These are phyloP conservation scores for Candida freyschussii DNA, from an alignment of 1,139 yeast species.

Conservation along the genomic window DNA sequence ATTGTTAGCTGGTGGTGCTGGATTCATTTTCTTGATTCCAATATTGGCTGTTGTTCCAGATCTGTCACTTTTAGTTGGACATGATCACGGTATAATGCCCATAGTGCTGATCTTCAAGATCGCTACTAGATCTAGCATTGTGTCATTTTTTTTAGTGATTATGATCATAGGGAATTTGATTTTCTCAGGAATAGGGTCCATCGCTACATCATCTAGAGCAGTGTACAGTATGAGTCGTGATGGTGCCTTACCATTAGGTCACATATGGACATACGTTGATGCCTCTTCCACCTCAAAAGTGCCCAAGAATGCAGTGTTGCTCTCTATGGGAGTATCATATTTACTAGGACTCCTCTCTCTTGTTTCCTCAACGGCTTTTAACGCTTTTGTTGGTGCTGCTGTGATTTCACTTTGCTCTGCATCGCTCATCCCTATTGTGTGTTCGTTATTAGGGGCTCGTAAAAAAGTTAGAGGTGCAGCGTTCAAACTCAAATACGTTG, in stretches of 20 bases:
- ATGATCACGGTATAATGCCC: constrained; percentile 62
- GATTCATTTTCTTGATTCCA: constrained; percentile 68
- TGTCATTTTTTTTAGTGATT: constrained; percentile 62
- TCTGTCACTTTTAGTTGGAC: constrained; percentile 46
- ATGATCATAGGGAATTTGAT: constrained; percentile 66
- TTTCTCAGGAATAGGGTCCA: constrained; percentile 74
- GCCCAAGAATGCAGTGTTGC: constrained; percentile 67
- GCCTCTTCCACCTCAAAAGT: constrained; percentile 49
- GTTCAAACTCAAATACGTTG: constrained; percentile 59
- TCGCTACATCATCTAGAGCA: constrained; percentile 83
- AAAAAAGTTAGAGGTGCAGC: constrained; percentile 65
- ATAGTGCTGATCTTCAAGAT: constrained; percentile 55
- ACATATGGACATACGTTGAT: constrained; percentile 62
- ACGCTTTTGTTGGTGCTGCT: constrained; percentile 84
- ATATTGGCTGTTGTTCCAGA: constrained; percentile 69
- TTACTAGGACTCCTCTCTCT: constrained; percentile 60
- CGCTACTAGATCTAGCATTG: constrained; percentile 62
- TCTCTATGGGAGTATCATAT: constrained; percentile 64
- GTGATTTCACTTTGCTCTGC: constrained; percentile 74
- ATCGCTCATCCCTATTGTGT: constrained; percentile 68
- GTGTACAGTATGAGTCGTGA: constrained; percentile 88
- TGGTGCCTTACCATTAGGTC: constrained; percentile 73
- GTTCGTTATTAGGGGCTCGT: constrained; percentile 58
- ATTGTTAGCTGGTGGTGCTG: constrained; percentile 57
- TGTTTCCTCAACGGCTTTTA: constrained; percentile 70